A percentile compares a stretch with the other conserved stretches of the same genome.
Conservation (phyloP, 1,284 basidiomycete genomes). For the Fomes fomentarius region DNA sequence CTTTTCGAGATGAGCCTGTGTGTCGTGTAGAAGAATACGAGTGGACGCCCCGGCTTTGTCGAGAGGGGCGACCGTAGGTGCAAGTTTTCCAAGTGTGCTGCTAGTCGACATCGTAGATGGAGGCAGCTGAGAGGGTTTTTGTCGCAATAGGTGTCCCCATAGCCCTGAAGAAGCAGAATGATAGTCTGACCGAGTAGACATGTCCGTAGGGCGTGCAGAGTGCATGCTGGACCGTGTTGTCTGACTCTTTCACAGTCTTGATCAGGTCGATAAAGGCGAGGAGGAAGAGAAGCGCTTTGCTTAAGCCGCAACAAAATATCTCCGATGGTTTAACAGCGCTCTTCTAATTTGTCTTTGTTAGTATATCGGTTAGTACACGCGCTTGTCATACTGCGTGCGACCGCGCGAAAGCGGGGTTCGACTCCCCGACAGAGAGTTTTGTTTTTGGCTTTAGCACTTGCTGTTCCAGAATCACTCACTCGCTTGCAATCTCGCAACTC, state of each 20-base stretch:
- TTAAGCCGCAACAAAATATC: too few relatives aligned
- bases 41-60: conserved; percentile 69
- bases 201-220: neutral
- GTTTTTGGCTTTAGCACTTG: neutral
- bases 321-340: too few relatives aligned
- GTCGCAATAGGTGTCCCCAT: conserved; percentile 37
- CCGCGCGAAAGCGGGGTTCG: conserved; percentile 46
- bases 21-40: conserved; percentile 69
- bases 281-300: too few relatives aligned
- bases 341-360: neutral
- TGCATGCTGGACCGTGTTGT: too few relatives aligned
- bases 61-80: conserved; percentile 49
- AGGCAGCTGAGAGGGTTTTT: conserved; percentile 18
- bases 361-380: neutral
- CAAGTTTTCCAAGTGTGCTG: conserved; percentile 4
- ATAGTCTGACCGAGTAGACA: neutral
- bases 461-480: neutral
- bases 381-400: neutral
- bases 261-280: too few relatives aligned
- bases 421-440: conserved; percentile 41
- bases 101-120: conserved; percentile 7
- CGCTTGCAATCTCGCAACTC: neutral
- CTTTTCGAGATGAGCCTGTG: conserved; percentile 62
- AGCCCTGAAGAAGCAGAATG: conserved; percentile 25
- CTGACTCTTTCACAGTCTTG: too few relatives aligned